These are phyloP conservation scores for Cryptococcus sp. DNA, from an alignment of 1,284 basidiomycete species.

Conservation along the genomic window DNA sequence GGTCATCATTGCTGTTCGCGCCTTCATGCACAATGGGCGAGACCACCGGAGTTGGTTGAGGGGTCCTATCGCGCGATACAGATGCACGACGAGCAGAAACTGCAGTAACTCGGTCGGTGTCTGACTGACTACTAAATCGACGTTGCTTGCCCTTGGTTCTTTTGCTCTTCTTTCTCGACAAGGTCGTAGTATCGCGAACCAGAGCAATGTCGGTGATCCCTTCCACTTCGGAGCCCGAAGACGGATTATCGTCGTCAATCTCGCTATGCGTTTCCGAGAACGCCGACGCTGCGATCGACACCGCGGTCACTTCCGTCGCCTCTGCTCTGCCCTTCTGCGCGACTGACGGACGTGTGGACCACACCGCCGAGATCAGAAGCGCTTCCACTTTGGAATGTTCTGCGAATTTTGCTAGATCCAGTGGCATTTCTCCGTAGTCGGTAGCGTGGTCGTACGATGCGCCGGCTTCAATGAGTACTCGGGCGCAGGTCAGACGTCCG, in stretches of 20 bases:
- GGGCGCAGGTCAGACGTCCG: slow-evolving; percentile 66
- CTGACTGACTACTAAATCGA: not conserved
- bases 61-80: slow-evolving; percentile 7
- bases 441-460: slow-evolving; percentile 78
- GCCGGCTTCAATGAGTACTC: slow-evolving; percentile 71
- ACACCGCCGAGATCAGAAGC: slow-evolving; percentile 50
- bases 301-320: not conserved
- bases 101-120: slow-evolving; percentile 3
- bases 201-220: slow-evolving; percentile 4
- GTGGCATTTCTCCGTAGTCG: slow-evolving; percentile 72
- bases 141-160: slow-evolving; percentile 24
- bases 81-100: slow-evolving; percentile 11
- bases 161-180: slow-evolving; percentile 13
- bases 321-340: slow-evolving; percentile 3
- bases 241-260: slow-evolving; percentile 52
- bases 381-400: slow-evolving; percentile 57
- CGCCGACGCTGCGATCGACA: slow-evolving; percentile 2
- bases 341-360: slow-evolving; percentile 26
- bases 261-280: slow-evolving; percentile 26
- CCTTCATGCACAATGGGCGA: not conserved
- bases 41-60: slow-evolving; percentile 8
- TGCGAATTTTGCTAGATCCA: slow-evolving; percentile 69
- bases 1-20: slow-evolving; percentile 24
- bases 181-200: slow-evolving; percentile 10
- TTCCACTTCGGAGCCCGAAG: slow-evolving; percentile 41